Evolutionary conservation across 2,329 filamentous ascomycete species (phyloP).

Genomic region (Trichoderma harzianum): DNA sequence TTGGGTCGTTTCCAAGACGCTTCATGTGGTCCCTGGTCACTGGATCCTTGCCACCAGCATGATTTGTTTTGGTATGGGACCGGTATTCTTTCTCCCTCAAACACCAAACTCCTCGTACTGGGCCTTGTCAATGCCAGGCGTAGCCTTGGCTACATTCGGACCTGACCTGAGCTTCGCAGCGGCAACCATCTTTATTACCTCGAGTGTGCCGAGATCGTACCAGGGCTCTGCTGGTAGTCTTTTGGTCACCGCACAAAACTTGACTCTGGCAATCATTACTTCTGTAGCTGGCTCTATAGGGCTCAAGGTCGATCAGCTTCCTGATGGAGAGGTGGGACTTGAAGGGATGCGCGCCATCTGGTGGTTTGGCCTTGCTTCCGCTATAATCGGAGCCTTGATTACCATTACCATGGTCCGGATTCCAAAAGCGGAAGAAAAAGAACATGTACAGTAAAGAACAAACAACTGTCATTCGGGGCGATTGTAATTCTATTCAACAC

Average conservation of each 20-base stretch:
- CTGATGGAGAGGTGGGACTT: not conserved
- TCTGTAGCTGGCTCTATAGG: conserved; percentile 1
- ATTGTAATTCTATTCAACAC: not conserved
- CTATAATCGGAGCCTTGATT: not conserved
- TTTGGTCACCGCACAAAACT: not conserved
- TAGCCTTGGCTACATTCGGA: not conserved
- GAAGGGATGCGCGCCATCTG: not conserved
- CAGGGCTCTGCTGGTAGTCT: conserved; percentile 1
- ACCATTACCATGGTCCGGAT: not conserved
- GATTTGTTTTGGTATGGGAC: not conserved
- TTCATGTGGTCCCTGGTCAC: conserved; percentile 2
- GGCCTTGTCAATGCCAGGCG: not conserved
- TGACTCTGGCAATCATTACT: not conserved
- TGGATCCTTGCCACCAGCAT: not conserved
- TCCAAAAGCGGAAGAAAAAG: conserved; percentile 8
- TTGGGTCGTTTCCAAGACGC: conserved; percentile 6
- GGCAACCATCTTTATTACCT: conserved; percentile 1
- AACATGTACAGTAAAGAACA: not conserved
- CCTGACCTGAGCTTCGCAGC: conserved; percentile 4
- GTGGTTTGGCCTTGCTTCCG: conserved; percentile 7
- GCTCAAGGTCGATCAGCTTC: not conserved
- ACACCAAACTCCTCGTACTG: not conserved
- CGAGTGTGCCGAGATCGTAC: not conserved
- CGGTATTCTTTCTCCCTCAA: conserved; percentile 6
- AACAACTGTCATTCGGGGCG: not conserved